Evolutionary conservation across 2,329 filamentous ascomycete species (phyloP).

Genomic region (Microdochium bolleyi): DNA sequence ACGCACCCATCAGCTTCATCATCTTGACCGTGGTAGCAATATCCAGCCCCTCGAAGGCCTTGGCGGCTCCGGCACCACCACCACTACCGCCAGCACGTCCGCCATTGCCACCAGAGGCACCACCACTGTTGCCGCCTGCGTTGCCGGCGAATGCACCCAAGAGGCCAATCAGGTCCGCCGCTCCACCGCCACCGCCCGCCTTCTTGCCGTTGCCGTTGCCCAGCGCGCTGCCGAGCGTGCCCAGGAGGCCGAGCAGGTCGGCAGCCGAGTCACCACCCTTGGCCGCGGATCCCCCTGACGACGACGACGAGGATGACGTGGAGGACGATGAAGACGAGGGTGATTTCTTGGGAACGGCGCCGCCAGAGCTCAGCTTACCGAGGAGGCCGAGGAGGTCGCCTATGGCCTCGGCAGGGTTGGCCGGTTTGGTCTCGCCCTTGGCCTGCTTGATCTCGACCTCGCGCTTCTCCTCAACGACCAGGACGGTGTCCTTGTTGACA

Average conservation of each 20-base stretch:
- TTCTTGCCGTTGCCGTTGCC: not conserved
- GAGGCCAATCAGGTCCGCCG: not conserved
- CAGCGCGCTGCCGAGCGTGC: not conserved
- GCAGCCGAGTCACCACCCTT: not conserved
- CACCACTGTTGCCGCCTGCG: not conserved
- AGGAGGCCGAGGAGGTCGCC: not conserved
- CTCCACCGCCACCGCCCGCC: not conserved
- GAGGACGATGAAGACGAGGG: not conserved
- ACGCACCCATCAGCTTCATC: not conserved
- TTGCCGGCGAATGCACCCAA: not conserved
- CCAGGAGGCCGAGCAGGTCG: not conserved
- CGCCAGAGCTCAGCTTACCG: not conserved
- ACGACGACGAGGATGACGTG: not conserved
- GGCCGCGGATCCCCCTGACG: not conserved
- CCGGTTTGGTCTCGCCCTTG: not conserved
- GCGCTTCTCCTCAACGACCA: not conserved
- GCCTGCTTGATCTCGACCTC: not conserved
- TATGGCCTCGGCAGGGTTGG: not conserved
- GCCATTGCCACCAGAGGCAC: not conserved
- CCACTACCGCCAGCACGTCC: not conserved
- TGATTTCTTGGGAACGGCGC: not conserved
- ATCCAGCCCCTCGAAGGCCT: not conserved
- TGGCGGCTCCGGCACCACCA: not conserved
- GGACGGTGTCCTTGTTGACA: not conserved
- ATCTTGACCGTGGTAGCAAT: not conserved